phyloP scores from a whole-genome alignment of 768 basidiomycete species.

The Boletellus ananas region DNA sequence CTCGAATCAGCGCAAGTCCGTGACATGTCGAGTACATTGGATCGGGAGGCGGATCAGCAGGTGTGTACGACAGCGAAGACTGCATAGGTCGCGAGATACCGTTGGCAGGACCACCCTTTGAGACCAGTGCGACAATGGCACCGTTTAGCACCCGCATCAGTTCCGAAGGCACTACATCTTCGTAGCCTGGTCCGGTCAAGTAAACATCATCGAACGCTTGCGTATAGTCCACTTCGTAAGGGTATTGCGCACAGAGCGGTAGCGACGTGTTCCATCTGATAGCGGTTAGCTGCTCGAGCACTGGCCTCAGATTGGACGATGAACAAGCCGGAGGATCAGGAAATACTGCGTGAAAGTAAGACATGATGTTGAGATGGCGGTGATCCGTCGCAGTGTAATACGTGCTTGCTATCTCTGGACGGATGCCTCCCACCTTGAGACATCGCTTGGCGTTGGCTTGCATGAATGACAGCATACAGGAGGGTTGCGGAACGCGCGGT shows the following conservation, averaged over 20 bases:
- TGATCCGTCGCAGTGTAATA: constrained; percentile 56
- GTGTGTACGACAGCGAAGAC: constrained; percentile 51
- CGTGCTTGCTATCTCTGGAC: constrained; percentile 28
- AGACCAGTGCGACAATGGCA: constrained; percentile 72
- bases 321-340: constrained; percentile 29
- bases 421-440: constrained; percentile 40
- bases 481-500: constrained; percentile 4
- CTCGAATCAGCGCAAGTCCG: constrained; percentile 76
- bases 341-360: constrained; percentile 66
- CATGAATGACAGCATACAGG: neutral
- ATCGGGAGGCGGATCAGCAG: constrained; percentile 49
- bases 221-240: constrained; percentile 66
- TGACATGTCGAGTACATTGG: constrained; percentile 61
- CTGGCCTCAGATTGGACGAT: constrained; percentile 3
- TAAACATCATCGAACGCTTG: constrained; percentile 60
- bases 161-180: constrained; percentile 75
- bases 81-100: neutral
- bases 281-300: constrained; percentile 32
- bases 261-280: constrained; percentile 60
- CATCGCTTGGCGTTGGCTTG: neutral
- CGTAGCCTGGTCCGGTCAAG: constrained; percentile 68
- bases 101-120: constrained; percentile 2
- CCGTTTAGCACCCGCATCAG: constrained; percentile 72
- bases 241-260: constrained; percentile 65
- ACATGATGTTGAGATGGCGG: constrained; percentile 64